Conservation (phyloP, 2,329 filamentous ascomycete species). For the Epichloe coenophiala region DNA sequence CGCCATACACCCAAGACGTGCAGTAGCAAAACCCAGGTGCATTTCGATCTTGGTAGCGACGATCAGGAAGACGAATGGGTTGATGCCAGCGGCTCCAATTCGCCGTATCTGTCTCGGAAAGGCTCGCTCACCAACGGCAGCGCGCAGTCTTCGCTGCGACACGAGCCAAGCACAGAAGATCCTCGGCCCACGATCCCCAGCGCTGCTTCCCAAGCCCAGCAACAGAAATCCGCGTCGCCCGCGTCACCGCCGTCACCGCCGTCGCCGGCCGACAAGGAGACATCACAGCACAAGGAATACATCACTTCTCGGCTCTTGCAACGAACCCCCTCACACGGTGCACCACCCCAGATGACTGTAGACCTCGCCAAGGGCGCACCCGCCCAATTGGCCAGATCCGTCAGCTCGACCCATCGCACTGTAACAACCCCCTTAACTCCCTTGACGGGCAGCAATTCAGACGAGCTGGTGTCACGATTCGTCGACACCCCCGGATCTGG, state of each 20-base stretch:
- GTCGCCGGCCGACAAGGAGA: conserved; percentile 24
- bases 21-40: conserved; percentile 41
- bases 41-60: conserved; percentile 47
- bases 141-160: conserved; percentile 32
- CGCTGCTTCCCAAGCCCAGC: conserved; percentile 9
- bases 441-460: conserved; percentile 21
- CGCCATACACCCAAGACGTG: conserved; percentile 23
- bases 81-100: conserved; percentile 50
- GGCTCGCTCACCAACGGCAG: conserved; percentile 34
- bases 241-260: not conserved
- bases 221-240: not conserved
- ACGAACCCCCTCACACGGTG: conserved; percentile 46
- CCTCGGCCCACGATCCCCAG: conserved; percentile 23
- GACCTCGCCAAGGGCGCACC: conserved; percentile 32
- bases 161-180: conserved; percentile 17
- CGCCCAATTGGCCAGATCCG: conserved; percentile 22
- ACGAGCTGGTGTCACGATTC: conserved; percentile 46
- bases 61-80: conserved; percentile 47
- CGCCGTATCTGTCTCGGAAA: conserved; percentile 36
- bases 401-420: conserved; percentile 16
- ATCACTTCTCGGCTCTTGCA: conserved; percentile 55
- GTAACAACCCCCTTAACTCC: conserved; percentile 9
- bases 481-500: conserved; percentile 38
- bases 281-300: conserved; percentile 44
- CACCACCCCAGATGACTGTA: conserved; percentile 51